Evolutionary conservation across 306 rosid species (phyloP).

Genomic region (Alnus glutinosa): DNA sequence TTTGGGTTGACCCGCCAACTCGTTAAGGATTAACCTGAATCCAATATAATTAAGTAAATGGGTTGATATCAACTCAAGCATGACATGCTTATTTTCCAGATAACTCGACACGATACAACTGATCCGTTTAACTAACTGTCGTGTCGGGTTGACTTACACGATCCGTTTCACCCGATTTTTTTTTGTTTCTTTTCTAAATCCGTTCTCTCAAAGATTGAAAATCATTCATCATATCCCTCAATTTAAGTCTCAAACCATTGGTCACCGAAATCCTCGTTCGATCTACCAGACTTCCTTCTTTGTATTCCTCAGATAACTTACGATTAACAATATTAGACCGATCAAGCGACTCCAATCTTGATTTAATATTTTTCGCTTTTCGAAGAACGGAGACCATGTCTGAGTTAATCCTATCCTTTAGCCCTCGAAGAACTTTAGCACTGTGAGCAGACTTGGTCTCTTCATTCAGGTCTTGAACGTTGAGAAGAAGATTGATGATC

Average conservation of each 20-base stretch:
- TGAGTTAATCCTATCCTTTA: constrained; percentile 81
- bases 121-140: too few species aligned
- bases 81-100: too few species aligned
- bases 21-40: too few species aligned
- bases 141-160: too few species aligned
- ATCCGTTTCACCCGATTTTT: too few species aligned
- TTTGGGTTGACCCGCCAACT: too few species aligned
- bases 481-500: constrained; percentile 82
- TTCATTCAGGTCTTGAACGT: constrained; percentile 69
- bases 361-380: constrained; percentile 58
- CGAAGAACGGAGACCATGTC: constrained; percentile 76
- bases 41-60: too few species aligned
- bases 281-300: constrained; percentile 60
- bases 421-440: constrained; percentile 75
- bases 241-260: constrained; percentile 69
- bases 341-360: constrained; percentile 62
- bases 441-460: constrained; percentile 83
- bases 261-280: constrained; percentile 72
- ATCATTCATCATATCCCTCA: constrained; percentile 72
- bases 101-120: too few species aligned
- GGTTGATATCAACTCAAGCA: too few species aligned
- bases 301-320: constrained; percentile 38
- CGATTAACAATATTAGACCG: constrained; percentile 58
- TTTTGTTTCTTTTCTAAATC: constrained; percentile 67
- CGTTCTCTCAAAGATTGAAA: constrained; percentile 70